phyloP scores from a whole-genome alignment of 2,329 filamentous ascomycete genomes.

The Trichoderma polysporum region DNA sequence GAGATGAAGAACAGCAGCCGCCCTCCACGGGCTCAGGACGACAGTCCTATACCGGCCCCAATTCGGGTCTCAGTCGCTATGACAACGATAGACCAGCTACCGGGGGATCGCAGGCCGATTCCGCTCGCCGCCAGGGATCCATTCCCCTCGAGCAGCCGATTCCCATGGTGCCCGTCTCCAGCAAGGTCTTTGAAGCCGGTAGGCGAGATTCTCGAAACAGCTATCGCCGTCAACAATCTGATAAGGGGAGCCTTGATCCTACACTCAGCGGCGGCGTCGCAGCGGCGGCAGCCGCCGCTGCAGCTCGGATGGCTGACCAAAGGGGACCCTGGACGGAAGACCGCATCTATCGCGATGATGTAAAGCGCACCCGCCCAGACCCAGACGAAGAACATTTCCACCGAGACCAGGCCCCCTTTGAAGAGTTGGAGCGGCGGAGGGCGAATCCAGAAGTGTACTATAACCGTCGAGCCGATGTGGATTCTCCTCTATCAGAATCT shows the following conservation, averaged over 20 bases:
- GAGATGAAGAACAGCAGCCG: slow-evolving; percentile 35
- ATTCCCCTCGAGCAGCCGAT: slow-evolving; percentile 83
- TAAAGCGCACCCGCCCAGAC: slow-evolving; percentile 21
- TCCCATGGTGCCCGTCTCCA: slow-evolving; percentile 71
- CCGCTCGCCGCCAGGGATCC: slow-evolving; percentile 52
- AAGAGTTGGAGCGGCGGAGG: slow-evolving; percentile 13
- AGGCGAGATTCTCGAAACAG: slow-evolving; percentile 35
- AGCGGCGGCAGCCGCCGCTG: slow-evolving; percentile 51
- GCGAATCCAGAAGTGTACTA: slow-evolving; percentile 7
- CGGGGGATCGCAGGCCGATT: slow-evolving; percentile 43
- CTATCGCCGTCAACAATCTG: slow-evolving; percentile 35
- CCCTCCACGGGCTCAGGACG: slow-evolving; percentile 48
- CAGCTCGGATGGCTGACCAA: slow-evolving; percentile 33
- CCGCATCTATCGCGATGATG: slow-evolving; percentile 26
- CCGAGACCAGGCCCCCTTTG: slow-evolving; percentile 18
- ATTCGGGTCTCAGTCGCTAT: slow-evolving; percentile 62
- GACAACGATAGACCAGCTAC: slow-evolving; percentile 56
- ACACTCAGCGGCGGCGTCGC: slow-evolving; percentile 40
- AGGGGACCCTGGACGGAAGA: slow-evolving; percentile 25
- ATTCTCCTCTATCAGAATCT: slow-evolving; percentile 2
- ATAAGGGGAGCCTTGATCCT: slow-evolving; percentile 38
- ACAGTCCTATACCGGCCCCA: slow-evolving; percentile 65
- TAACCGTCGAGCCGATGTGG: not conserved
- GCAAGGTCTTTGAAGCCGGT: slow-evolving; percentile 60
- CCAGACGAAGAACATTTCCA: slow-evolving; percentile 2